Base-by-base conservation (phyloP, 139 green algal species). In the Zygnema cylindricum region DNA sequence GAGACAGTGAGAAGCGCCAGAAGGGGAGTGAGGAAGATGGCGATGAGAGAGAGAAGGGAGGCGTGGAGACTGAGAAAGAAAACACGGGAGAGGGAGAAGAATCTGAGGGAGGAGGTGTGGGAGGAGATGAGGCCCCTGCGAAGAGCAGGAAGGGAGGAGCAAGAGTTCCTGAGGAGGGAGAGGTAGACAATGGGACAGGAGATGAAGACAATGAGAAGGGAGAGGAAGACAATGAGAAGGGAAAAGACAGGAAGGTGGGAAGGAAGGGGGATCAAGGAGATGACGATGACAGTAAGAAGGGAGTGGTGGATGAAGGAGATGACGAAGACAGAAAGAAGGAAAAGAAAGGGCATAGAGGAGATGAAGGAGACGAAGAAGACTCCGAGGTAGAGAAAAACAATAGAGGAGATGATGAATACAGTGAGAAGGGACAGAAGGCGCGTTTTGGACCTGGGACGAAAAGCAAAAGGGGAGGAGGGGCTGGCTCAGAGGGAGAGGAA, bases 41-140 rank as follows among this genome's bases (percentile, higher is more conserved):
- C 39, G 40, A 16, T 25, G 11, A 3, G 71, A 49, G 7, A 79
- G 39, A 16, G 71, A 11, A 49, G 40, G 40, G 11, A 79, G 57
- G 30, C 57, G 57, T 30, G 71, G 11, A 79, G 71, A 11, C 3
- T 57, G 40, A 16, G 71, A 11, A 43, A 79, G 71, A 16, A 79
- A 79, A 16, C 7, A 79, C 38, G 40, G 71, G 71, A 49, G 40
- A 79, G 39, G 40, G 71, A 79, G 71, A 16, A 79, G 71, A 16
- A 79, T 3, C 7, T 25, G 71, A 11, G 7, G 40, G 40, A 49
- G 71, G 11, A 49, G 38, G 40, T 43, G 40, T 25, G 38, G 38
- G 39, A 49, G 38, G 11, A 16, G 40, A 16, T 25, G 40, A 79
- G 40, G 71, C 7, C 38, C 7, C 7, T 3, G 40, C 7, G 11